A percentile compares a stretch with the other conserved stretches of the same genome.
These are phyloP conservation scores for Polygonum maritimum DNA, from an alignment of 148 eudicot genomes.

Conservation along the genomic window DNA sequence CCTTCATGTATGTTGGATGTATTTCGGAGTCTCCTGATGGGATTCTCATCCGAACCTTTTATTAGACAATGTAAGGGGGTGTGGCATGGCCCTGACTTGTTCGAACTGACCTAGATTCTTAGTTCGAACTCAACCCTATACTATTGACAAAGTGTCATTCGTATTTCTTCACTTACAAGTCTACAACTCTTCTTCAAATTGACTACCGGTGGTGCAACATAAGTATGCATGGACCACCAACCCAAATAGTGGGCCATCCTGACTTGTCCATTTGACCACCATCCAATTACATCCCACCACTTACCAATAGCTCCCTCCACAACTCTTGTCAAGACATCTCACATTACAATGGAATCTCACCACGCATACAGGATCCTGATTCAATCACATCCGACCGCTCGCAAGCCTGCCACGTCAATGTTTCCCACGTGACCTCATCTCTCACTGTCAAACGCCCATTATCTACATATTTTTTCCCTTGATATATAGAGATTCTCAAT, in stretches of 20 bases:
- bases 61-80: too few relatives aligned
- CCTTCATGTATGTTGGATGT: too few relatives aligned
- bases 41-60: too few relatives aligned
- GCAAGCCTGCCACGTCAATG: background rate
- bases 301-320: background rate
- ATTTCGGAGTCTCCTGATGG: too few relatives aligned
- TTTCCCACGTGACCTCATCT: background rate
- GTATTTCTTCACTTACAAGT: too few relatives aligned
- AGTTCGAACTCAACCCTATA: too few relatives aligned
- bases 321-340: background rate
- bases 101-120: too few relatives aligned
- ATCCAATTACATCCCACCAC: slow-evolving; percentile 1
- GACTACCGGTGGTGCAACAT: background rate
- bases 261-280: background rate
- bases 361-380: background rate
- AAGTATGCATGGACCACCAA: background rate
- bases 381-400: background rate
- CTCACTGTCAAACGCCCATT: background rate
- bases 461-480: background rate
- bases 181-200: background rate
- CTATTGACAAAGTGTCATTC: too few relatives aligned
- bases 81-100: too few relatives aligned
- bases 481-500: background rate
- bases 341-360: background rate
- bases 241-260: background rate